Base-by-base conservation (phyloP, 352 stramenopile genomes). In the Globisporangium camurandrum region DNA sequence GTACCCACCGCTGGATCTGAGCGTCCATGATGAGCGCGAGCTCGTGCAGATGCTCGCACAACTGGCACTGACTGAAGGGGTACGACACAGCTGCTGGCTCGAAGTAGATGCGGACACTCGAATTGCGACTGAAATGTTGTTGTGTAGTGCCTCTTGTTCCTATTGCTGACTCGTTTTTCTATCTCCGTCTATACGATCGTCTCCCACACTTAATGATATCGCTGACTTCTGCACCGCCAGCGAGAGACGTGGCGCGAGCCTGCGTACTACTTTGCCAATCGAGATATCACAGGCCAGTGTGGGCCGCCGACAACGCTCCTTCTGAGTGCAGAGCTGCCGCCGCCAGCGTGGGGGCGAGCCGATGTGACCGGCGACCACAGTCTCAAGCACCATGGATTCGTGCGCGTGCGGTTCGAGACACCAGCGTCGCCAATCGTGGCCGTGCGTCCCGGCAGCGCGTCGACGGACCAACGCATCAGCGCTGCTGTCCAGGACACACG, bases 11-110 rank as follows among this genome's bases (percentile, higher is more conserved):
- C 54, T 96, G 1, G 70, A 95, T 30, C 59, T 96, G 8, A 74
- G 75, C 24, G 54, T 84, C 19, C 64, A 67, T 10, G 86, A 95
- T 41, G 75, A 95, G 46, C 69, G 84, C 3, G 70, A 88, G 40
- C 66, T 95, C 2, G 80, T 86, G 17, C 77, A 88, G 52, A 67
- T 95, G 7, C 56, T 96, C 6, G 64, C 82, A 1, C 77, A 89
- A 33, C 65, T 96, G 9, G 75, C 83, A 10, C 34, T 89, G 0
- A 52, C 64, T 4, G 86, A 96, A 68, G 69, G 68, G 37, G 73
- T 85, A 66, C 37, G 59, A 28, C 6, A 22, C 10, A 28, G 26
- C 30, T 11, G 12, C 2, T 47, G 34, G 4, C n/a, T n/a, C n/a
- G n/a, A n/a, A n/a, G n/a, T n/a, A n/a, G n/a, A n/a, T n/a, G n/a